Conservation (phyloP, 2,329 filamentous ascomycete species). For the Aspergillus jensenii region DNA sequence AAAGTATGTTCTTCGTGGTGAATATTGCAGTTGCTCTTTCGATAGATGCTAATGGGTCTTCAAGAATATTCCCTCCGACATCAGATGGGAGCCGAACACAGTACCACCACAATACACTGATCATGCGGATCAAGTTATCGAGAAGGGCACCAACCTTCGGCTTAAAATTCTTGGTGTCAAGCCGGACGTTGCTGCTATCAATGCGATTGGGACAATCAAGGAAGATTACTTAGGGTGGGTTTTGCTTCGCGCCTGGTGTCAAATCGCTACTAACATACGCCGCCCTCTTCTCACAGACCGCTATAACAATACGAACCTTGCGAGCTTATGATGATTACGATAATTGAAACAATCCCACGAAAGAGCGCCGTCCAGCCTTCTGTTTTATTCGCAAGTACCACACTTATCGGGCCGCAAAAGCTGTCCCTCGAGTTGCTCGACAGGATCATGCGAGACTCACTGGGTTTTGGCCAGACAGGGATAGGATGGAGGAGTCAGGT, state of each 20-base stretch:
- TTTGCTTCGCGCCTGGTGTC: background rate
- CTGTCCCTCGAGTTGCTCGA: background rate
- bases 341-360: slow-evolving; percentile 15
- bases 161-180: slow-evolving; percentile 93
- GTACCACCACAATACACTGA: slow-evolving; percentile 97
- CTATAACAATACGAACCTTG: slow-evolving; percentile 30
- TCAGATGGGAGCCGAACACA: slow-evolving; percentile 93
- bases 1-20: slow-evolving; percentile 60
- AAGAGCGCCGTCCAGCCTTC: slow-evolving; percentile 1
- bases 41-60: slow-evolving; percentile 14
- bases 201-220: slow-evolving; percentile 96
- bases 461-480: background rate
- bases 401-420: background rate
- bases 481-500: background rate
- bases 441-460: background rate
- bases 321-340: slow-evolving; percentile 21
- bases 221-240: slow-evolving; percentile 58
- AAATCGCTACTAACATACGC: slow-evolving; percentile 13
- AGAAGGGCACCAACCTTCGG: slow-evolving; percentile 88
- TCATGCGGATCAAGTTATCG: slow-evolving; percentile 89
- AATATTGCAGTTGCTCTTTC: background rate
- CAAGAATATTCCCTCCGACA: slow-evolving; percentile 73
- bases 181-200: slow-evolving; percentile 92
- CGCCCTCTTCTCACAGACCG: slow-evolving; percentile 21
- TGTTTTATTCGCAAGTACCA: background rate